Evolutionary conservation across 805 yeast genomes (phyloP).

Genomic region (Candida insectalens): DNA sequence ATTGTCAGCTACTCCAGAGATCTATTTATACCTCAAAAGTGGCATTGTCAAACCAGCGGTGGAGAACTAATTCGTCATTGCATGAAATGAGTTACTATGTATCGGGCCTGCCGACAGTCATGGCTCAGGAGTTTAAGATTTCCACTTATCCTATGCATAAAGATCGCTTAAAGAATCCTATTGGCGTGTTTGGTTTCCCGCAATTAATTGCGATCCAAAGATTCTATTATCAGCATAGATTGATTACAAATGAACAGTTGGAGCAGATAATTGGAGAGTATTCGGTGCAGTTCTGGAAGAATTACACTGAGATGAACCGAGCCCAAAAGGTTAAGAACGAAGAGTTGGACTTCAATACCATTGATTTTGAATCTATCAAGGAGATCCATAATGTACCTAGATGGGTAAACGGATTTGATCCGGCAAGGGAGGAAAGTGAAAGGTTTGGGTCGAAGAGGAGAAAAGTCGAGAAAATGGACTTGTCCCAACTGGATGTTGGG

Average conservation of each 20-base stretch:
- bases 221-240: slow-evolving; percentile 43
- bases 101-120: slow-evolving; percentile 31
- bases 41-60: slow-evolving; percentile 42
- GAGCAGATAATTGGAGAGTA: slow-evolving; percentile 22
- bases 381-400: slow-evolving; percentile 16
- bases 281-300: slow-evolving; percentile 40
- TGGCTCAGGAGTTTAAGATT: slow-evolving; percentile 32
- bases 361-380: slow-evolving; percentile 23
- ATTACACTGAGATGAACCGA: slow-evolving; percentile 20
- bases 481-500: too few species aligned
- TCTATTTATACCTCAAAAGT: slow-evolving; percentile 35
- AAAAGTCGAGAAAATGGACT: not conserved
- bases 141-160: slow-evolving; percentile 27
- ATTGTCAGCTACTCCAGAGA: slow-evolving; percentile 30
- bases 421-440: slow-evolving; percentile 14
- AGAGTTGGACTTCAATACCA: slow-evolving; percentile 19
- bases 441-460: not conserved
- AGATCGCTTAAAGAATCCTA: slow-evolving; percentile 41
- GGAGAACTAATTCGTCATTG: slow-evolving; percentile 47
- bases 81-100: slow-evolving; percentile 62
- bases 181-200: slow-evolving; percentile 50
- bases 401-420: slow-evolving; percentile 21
- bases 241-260: slow-evolving; percentile 25
- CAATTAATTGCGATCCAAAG: slow-evolving; percentile 43
- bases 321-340: slow-evolving; percentile 21